Conservation (phyloP, 2,329 filamentous ascomycete species). For the Cercospora canescens region DNA sequence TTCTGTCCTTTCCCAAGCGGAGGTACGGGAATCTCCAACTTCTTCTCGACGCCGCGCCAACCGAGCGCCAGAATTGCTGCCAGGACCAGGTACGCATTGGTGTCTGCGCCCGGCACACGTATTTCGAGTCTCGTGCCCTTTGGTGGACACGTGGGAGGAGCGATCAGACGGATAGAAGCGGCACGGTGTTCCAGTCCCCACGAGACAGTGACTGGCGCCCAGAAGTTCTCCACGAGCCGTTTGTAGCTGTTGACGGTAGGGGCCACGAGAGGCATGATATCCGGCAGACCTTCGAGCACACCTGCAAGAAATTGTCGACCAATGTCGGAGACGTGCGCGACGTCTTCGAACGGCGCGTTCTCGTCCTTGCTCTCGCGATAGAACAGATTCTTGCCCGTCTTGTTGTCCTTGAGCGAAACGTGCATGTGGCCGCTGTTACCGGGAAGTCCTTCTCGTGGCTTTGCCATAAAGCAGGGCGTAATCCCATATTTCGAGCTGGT, state of each 20-base stretch:
- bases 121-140: slow-evolving; percentile 91
- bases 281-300: slow-evolving; percentile 81
- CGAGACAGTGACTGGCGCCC: slow-evolving; percentile 95
- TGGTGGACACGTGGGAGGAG: slow-evolving; percentile 79
- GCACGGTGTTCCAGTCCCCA: slow-evolving; percentile 97
- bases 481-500: slow-evolving; percentile 85
- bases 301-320: slow-evolving; percentile 93
- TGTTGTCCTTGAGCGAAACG: slow-evolving; percentile 75
- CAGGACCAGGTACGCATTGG: slow-evolving; percentile 85
- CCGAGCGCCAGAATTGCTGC: slow-evolving; percentile 84
- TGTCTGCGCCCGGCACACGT: slow-evolving; percentile 89
- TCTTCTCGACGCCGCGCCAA: slow-evolving; percentile 90
- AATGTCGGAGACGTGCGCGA: slow-evolving; percentile 79
- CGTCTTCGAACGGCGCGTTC: slow-evolving; percentile 70
- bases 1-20: slow-evolving; percentile 84
- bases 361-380: slow-evolving; percentile 70
- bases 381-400: slow-evolving; percentile 80
- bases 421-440: slow-evolving; percentile 98
- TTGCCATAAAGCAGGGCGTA: slow-evolving; percentile 98
- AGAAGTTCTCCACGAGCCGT: slow-evolving; percentile 96
- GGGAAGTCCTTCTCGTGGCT: slow-evolving; percentile 84
- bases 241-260: slow-evolving; percentile 99
- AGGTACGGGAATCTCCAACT: slow-evolving; percentile 76
- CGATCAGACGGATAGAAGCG: slow-evolving; percentile 85
- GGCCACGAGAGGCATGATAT: slow-evolving; percentile 93